These are phyloP conservation scores for Schizochytrium sp. DNA, from an alignment of 108 stramenopile genomes.

Conservation along the genomic window DNA sequence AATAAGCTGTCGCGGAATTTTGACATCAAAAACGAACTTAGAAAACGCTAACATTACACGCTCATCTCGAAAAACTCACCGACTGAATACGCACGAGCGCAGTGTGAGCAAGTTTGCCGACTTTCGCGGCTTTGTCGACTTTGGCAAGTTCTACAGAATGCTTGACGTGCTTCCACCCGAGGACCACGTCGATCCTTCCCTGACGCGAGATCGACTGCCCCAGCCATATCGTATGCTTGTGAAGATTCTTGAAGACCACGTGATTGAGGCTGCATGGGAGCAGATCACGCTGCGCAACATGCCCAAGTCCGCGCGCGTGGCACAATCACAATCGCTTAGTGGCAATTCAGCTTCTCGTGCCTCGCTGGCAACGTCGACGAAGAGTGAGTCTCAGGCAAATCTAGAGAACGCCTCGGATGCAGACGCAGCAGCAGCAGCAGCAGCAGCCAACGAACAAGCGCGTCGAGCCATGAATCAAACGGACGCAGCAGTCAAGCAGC, in stretches of 20 bases:
- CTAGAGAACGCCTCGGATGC: background rate
- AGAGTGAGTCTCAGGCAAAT: background rate
- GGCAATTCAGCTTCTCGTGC: no score
- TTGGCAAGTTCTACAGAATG: background rate
- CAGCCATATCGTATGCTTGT: constrained; percentile 9
- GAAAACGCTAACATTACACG: no score
- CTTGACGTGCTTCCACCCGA: background rate
- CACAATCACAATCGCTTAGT: background rate
- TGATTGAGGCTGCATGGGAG: background rate
- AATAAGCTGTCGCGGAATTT: no score
- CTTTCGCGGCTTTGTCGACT: background rate
- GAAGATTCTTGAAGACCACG: background rate
- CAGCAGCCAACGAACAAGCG: background rate
- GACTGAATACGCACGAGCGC: background rate
- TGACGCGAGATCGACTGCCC: background rate
- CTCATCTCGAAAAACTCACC: no score
- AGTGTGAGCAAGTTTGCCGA: background rate
- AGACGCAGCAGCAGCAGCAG: background rate
- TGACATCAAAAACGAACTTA: no score
- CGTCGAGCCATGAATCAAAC: background rate
- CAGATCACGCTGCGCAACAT: background rate
- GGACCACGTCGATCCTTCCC: background rate
- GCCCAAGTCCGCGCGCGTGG: background rate
- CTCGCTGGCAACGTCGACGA: no score
- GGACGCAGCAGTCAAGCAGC: background rate